Evolutionary conservation across 2,329 filamentous ascomycete species (phyloP), one percentile per base, ranked within the genome.

Genomic region (Penicillium expansum): DNA sequence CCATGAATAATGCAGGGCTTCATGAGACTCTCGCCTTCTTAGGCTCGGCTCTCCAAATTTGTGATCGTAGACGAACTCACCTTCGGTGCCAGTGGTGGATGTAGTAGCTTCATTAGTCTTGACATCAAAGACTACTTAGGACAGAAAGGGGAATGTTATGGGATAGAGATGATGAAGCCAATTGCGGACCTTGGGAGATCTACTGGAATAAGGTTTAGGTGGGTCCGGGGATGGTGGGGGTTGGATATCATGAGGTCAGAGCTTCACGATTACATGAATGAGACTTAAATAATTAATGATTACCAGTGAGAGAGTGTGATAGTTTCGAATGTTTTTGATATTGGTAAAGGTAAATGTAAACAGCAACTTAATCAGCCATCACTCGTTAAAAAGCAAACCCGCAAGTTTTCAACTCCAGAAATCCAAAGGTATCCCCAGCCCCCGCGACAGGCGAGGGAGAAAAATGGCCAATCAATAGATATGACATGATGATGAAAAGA

Each of bases 361-460:
- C 14, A 54, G 38, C 33, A 52, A 56, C 38, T 43, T 22, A n/a
- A 50, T 43, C 38, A 61, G 43, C 53, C 59, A 61, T 56, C 44
- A 47, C 51, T 59, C 57, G 43, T 62, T 32, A 58, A 20, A 57
- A 22, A 27, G 44, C 53, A 45, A 41, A 49, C 16, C n/a, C 41
- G 18, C 47, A 55, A 45, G 22, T 47, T 51, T 49, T 48, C 29
- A 63, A 63, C 61, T 58, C 62, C 59, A 52, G 44, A 63, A 47
- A 50, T 48, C 48, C 57, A 54, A 24, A 62, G 62, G 62, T 62
- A 63, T 64, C 57, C 57, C 61, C 56, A 52, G 35, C 50, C 45
- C 58, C 48, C 48, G 52, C 29, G 22, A 30, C 49, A 30, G 30
- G 39, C 42, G 44, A 47, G 47, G 47, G 38, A 56, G 57, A 47